These are phyloP conservation scores for Candida insectorum DNA, from an alignment of 805 yeast genomes.

Conservation along the genomic window DNA sequence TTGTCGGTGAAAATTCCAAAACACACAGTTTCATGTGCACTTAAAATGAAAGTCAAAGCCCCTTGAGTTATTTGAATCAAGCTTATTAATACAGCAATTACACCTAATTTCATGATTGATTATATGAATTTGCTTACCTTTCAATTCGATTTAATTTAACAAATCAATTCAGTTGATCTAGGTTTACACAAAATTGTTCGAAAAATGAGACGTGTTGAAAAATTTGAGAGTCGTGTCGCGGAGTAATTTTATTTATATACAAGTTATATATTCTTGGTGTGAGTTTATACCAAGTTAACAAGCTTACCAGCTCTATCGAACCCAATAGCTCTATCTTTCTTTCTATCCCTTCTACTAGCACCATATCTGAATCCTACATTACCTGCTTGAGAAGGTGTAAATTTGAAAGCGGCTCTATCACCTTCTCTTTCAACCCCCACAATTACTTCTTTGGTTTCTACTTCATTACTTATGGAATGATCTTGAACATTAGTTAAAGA, in stretches of 20 bases:
- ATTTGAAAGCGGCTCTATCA: slow-evolving; percentile 69
- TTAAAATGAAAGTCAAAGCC: slow-evolving; percentile 69
- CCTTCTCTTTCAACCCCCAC: slow-evolving; percentile 62
- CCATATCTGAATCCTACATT: slow-evolving; percentile 91
- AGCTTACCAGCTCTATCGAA: slow-evolving; percentile 67
- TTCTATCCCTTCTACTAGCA: slow-evolving; percentile 81
- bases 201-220: not conserved
- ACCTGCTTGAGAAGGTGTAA: slow-evolving; percentile 77
- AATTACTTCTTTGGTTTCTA: slow-evolving; percentile 23
- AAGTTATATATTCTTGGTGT: too few relatives aligned
- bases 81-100: slow-evolving; percentile 1
- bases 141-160: too few relatives aligned
- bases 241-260: slow-evolving; percentile 8
- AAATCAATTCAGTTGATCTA: too few relatives aligned
- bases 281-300: slow-evolving; percentile 25
- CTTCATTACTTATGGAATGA: slow-evolving; percentile 24
- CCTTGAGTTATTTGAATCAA: slow-evolving; percentile 35
- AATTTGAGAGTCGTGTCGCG: not conserved
- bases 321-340: slow-evolving; percentile 74
- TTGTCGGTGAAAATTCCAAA: slow-evolving; percentile 65
- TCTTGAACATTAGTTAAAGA: slow-evolving; percentile 61
- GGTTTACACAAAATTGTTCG: too few relatives aligned
- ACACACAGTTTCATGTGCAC: slow-evolving; percentile 74
- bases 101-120: slow-evolving; percentile 1
- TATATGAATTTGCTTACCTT: not conserved